A percentile compares a stretch with the other conserved stretches of the same genome.
Conservation (phyloP, 1,139 yeast genomes). For the Casaregolazyma suthepensis region DNA sequence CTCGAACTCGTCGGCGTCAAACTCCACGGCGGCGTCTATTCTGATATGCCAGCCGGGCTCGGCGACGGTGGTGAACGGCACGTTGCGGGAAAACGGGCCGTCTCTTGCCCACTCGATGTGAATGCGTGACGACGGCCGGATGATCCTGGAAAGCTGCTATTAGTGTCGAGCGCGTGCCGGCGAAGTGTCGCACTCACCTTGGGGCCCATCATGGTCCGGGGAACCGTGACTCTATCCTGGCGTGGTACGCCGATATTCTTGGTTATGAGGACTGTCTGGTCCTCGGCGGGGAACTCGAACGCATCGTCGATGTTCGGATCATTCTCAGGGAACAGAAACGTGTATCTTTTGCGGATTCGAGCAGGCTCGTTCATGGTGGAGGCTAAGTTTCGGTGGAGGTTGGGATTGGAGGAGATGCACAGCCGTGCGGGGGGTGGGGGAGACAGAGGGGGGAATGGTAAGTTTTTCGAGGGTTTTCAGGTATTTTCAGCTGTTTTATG, state of each 20-base stretch:
- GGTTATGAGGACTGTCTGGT: constrained; percentile 6
- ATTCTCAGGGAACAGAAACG: constrained; percentile 22
- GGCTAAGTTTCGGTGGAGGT: neutral
- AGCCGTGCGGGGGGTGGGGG: neutral
- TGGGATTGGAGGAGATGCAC: neutral
- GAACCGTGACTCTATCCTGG: constrained; percentile 24
- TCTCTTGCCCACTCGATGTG: constrained; percentile 24
- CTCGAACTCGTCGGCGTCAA: neutral
- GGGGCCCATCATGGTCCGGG: constrained; percentile 11
- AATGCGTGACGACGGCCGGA: constrained; percentile 8
- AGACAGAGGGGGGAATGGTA: neutral
- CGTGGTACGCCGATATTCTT: constrained; percentile 19
- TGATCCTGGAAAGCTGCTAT: neutral
- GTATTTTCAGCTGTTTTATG: neutral
- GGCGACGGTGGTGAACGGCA: constrained; percentile 27
- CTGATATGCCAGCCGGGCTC: constrained; percentile 29
- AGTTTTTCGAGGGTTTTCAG: neutral
- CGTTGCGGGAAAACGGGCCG: constrained; percentile 14
- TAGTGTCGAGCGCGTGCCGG: neutral
- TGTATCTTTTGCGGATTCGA: constrained; percentile 22
- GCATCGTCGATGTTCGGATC: constrained; percentile 17
- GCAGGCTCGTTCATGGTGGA: constrained; percentile 5
- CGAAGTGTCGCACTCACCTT: neutral
- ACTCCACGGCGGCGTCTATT: constrained; percentile 12
- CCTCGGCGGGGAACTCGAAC: constrained; percentile 11